These are phyloP conservation scores for Saussurea involucrata DNA, from an alignment of 129 eudicot genomes.

Conservation along the genomic window DNA sequence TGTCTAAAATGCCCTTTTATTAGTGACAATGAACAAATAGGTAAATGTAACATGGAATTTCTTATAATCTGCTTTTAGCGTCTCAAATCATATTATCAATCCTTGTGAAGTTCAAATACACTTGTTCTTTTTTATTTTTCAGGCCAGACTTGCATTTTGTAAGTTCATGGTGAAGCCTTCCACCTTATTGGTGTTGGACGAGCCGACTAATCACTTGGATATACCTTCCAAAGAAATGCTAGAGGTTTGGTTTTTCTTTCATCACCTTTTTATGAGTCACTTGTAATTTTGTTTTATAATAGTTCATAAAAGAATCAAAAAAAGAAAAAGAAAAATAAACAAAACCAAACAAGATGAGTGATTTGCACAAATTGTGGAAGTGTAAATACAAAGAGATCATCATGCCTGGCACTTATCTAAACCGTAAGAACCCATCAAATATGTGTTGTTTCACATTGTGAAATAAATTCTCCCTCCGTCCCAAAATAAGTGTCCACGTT, in stretches of 20 bases:
- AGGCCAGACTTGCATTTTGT: conserved; percentile 97
- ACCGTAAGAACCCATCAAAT: neutral
- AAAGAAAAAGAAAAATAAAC: neutral
- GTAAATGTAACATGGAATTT: neutral
- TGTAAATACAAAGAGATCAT: neutral
- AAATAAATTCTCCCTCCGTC: neutral
- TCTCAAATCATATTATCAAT: neutral
- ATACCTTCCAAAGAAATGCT: conserved; percentile 91
- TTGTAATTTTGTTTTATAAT: neutral
- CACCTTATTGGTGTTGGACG: conserved; percentile 83
- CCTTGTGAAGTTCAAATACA: neutral
- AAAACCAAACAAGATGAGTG: neutral
- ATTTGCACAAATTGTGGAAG: neutral
- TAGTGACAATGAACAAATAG: neutral
- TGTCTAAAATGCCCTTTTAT: conserved; percentile 3
- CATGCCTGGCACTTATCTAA: neutral
- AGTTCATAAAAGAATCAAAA: neutral
- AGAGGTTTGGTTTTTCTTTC: conserved; percentile 46
- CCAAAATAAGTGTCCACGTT: neutral
- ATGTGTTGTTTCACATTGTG: neutral
- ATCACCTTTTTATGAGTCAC: neutral
- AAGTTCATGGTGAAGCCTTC: conserved; percentile 99
- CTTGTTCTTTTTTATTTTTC: neutral
- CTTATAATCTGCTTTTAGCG: neutral
- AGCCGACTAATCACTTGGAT: conserved; percentile 97